A percentile compares a stretch with the other conserved stretches of the same genome.
Evolutionary conservation across 139 green algal species (phyloP).

Genomic region (Mesotaenium endlicherianum): DNA sequence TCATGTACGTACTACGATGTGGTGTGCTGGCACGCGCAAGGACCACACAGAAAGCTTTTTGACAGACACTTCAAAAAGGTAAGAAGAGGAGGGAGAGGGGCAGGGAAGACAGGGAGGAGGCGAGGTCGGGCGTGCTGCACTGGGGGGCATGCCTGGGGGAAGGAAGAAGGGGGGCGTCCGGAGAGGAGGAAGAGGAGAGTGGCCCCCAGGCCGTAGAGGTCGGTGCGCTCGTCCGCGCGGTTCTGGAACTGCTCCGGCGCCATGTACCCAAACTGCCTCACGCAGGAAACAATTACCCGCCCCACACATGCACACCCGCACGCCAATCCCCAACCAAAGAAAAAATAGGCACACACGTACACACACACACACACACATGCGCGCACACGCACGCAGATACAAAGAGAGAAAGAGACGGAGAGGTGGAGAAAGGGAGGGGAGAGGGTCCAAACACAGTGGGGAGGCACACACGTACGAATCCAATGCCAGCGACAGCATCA

Average conservation of each 20-base stretch:
- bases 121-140: no score
- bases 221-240: conserved; percentile 64
- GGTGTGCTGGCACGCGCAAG: no score
- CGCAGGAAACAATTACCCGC: neutral
- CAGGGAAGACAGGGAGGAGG: no score
- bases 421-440: neutral
- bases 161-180: conserved; percentile 62
- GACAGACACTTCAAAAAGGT: no score
- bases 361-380: no score
- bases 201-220: conserved; percentile 85
- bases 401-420: neutral
- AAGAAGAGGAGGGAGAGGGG: no score
- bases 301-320: neutral
- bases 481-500: no score
- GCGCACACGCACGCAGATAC: neutral
- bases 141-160: conserved; percentile 61
- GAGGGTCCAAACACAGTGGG: no score
- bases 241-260: conserved; percentile 85
- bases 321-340: neutral
- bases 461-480: no score
- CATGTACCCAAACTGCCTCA: conserved; percentile 81
- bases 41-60: no score
- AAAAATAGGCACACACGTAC: no score
- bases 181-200: conserved; percentile 88
- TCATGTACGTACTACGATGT: no score